Conservation (phyloP, 2,329 filamentous ascomycete species). For the Colletotrichum theobromicola region DNA sequence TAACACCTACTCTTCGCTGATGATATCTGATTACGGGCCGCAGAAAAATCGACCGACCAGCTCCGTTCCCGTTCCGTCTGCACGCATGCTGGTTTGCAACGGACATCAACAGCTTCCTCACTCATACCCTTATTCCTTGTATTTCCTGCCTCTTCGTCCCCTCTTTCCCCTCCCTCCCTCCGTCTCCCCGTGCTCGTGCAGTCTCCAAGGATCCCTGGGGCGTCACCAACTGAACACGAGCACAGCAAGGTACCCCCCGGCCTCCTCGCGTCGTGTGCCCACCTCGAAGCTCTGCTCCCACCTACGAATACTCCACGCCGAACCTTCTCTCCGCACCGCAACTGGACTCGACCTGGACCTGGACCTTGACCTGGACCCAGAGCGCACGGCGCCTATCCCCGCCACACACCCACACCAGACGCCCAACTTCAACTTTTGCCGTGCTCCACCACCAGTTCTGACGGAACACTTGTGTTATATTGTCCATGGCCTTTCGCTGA, state of each 20-base stretch:
- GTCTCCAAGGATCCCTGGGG: background rate
- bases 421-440: conserved; percentile 1
- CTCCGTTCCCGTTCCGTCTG: background rate
- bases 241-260: conserved; percentile 8
- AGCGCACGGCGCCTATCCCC: conserved; percentile 14
- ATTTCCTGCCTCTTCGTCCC: background rate
- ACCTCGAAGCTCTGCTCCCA: background rate
- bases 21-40: background rate
- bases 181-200: background rate
- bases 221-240: background rate
- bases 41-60: background rate
- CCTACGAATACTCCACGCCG: conserved; percentile 1
- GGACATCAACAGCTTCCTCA: background rate
- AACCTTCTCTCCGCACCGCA: conserved; percentile 2
- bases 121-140: background rate
- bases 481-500: conserved; percentile 17
- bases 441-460: conserved; percentile 1
- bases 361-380: background rate
- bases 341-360: background rate
- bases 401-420: conserved; percentile 2
- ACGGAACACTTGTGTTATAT: background rate
- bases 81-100: background rate
- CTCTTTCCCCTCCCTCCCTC: background rate
- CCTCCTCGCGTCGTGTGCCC: background rate
- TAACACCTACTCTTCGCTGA: conserved; percentile 1